Percentiles rank a stretch among this genome's conserved stretches.
These are phyloP conservation scores for Cercospora sesami DNA, from an alignment of 2,329 filamentous ascomycete genomes.

Conservation along the genomic window DNA sequence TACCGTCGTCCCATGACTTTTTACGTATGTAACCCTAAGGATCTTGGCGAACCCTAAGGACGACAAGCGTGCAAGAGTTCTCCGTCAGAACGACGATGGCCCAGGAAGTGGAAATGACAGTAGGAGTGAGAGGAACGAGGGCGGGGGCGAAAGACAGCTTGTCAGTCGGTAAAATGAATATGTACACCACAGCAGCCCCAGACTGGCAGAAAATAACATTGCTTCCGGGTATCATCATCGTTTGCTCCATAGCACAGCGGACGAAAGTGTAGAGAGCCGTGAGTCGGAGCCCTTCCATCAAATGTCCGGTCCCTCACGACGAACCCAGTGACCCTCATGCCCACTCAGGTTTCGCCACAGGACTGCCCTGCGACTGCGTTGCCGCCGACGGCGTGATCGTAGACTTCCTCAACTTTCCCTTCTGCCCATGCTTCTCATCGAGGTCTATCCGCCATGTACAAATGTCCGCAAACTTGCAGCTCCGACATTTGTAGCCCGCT, in stretches of 20 bases:
- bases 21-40: not conserved
- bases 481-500: constrained; percentile 75
- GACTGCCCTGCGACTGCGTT: not conserved
- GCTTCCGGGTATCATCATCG: not conserved
- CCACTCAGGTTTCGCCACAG: not conserved
- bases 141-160: too few species aligned
- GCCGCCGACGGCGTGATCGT: not conserved
- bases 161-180: not conserved
- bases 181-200: not conserved
- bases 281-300: too few species aligned
- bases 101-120: too few species aligned
- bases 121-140: too few species aligned
- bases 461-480: constrained; percentile 76
- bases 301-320: too few species aligned
- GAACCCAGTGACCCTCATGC: not conserved
- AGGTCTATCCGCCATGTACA: constrained; percentile 77
- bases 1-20: not conserved
- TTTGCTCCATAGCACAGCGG: not conserved
- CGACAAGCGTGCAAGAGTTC: too few species aligned
- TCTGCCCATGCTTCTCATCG: constrained; percentile 57
- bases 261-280: not conserved
- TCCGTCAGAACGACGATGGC: too few species aligned
- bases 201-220: not conserved
- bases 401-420: constrained; percentile 27
- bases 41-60: not conserved